Evolutionary conservation across 1,139 yeast species (phyloP).

Genomic region (Arxiozyma telluris): DNA sequence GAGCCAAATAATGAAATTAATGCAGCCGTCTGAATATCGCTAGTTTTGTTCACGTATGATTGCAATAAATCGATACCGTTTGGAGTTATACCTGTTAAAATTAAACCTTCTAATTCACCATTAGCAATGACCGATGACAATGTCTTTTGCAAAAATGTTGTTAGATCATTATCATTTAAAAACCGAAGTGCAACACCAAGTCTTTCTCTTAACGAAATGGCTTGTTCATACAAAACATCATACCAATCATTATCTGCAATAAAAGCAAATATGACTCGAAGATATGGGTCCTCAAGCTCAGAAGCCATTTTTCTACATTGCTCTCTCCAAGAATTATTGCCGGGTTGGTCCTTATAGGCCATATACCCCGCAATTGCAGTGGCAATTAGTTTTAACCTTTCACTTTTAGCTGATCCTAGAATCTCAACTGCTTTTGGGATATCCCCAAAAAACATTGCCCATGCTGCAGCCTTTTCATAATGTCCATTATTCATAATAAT

Average conservation of each 20-base stretch:
- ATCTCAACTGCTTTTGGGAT: slow-evolving; percentile 72
- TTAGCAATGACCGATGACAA: slow-evolving; percentile 60
- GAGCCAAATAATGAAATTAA: slow-evolving; percentile 70
- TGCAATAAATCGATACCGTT: slow-evolving; percentile 74
- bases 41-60: slow-evolving; percentile 78
- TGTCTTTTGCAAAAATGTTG: slow-evolving; percentile 56
- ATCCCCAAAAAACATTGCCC: slow-evolving; percentile 95
- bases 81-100: slow-evolving; percentile 83
- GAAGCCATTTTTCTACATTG: slow-evolving; percentile 83
- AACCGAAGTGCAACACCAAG: slow-evolving; percentile 85
- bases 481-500: slow-evolving; percentile 51
- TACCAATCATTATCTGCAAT: slow-evolving; percentile 95
- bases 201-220: slow-evolving; percentile 79
- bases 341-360: slow-evolving; percentile 52
- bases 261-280: slow-evolving; percentile 86
- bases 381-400: slow-evolving; percentile 64
- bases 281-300: slow-evolving; percentile 80
- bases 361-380: slow-evolving; percentile 91
- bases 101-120: slow-evolving; percentile 87
- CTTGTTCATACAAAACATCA: slow-evolving; percentile 86
- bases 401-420: slow-evolving; percentile 39
- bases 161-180: slow-evolving; percentile 66
- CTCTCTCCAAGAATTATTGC: slow-evolving; percentile 87
- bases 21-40: slow-evolving; percentile 91
- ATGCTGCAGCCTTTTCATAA: slow-evolving; percentile 88